phyloP scores from a whole-genome alignment of 306 rosid genomes.

The Inga leiocalycina region DNA sequence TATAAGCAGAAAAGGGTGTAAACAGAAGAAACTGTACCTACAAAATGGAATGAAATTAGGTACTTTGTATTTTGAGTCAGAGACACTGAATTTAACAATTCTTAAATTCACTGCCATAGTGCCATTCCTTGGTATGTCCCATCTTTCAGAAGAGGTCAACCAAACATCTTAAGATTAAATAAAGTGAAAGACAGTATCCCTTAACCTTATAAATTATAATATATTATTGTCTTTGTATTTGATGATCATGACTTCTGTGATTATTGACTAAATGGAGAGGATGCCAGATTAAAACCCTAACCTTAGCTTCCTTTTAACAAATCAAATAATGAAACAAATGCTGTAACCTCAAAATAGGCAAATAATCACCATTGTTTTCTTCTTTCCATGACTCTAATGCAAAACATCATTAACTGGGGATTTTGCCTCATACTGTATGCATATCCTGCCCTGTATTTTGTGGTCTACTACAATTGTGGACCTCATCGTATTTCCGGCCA shows the following conservation, averaged over 20 bases:
- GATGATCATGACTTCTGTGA: not conserved
- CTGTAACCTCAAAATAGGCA: not conserved
- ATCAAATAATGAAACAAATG: not conserved
- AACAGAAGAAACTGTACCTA: not conserved
- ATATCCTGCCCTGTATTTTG: not conserved
- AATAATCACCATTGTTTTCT: not conserved
- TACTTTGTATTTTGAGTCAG: not conserved
- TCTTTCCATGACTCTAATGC: not conserved
- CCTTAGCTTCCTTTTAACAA: not conserved
- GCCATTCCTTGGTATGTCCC: not conserved
- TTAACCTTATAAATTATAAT: not conserved
- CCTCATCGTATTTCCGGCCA: not conserved
- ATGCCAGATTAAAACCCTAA: not conserved
- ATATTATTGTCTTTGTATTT: not conserved
- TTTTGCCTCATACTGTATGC: not conserved
- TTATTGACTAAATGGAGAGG: not conserved
- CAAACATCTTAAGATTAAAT: not conserved
- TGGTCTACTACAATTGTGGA: not conserved
- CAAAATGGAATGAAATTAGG: not conserved
- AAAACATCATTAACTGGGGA: not conserved
- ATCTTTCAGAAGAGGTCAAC: not conserved
- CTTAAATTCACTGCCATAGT: not conserved
- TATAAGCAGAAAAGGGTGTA: not conserved
- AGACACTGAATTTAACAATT: constrained; percentile 6
- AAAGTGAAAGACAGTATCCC: not conserved